These are phyloP conservation scores for Calonectria pteridis DNA, from an alignment of 2,329 filamentous ascomycete species.

Conservation along the genomic window DNA sequence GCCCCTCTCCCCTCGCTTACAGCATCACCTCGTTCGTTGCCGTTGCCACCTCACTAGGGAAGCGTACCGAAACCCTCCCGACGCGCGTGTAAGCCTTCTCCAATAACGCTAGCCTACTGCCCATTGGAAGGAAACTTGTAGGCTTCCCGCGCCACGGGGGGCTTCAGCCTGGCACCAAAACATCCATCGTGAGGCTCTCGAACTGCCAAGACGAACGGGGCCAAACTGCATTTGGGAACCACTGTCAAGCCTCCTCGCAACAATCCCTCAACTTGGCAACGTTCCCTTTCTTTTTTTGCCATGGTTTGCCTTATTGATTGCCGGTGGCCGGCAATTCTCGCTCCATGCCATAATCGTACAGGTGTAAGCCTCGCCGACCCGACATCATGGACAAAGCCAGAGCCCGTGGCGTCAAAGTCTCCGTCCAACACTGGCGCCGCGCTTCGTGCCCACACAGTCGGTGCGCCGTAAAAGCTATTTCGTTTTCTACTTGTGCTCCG, in stretches of 20 bases:
- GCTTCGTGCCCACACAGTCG: not conserved
- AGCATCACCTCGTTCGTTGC: not conserved
- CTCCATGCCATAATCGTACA: not conserved
- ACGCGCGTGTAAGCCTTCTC: not conserved
- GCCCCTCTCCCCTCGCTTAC: not conserved
- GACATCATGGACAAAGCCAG: constrained; percentile 29
- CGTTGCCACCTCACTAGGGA: not conserved
- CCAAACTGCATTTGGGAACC: not conserved
- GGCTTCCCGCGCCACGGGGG: not conserved
- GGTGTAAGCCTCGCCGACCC: constrained; percentile 13
- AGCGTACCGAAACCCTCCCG: not conserved
- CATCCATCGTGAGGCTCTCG: not conserved
- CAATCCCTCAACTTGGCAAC: constrained; percentile 4
- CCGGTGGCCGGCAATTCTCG: not conserved
- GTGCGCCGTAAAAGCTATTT: not conserved
- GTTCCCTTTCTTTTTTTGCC: not conserved
- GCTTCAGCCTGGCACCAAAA: not conserved
- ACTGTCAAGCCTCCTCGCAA: not conserved
- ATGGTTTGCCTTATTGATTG: not conserved
- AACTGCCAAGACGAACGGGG: not conserved
- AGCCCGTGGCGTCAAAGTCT: constrained; percentile 26
- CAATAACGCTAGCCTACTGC: not conserved
- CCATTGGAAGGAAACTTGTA: not conserved
- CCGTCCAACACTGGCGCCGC: constrained; percentile 7
- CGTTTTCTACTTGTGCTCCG: not conserved